Base-by-base conservation (phyloP, 352 stramenopile species). In the Pythium brachiatum region DNA sequence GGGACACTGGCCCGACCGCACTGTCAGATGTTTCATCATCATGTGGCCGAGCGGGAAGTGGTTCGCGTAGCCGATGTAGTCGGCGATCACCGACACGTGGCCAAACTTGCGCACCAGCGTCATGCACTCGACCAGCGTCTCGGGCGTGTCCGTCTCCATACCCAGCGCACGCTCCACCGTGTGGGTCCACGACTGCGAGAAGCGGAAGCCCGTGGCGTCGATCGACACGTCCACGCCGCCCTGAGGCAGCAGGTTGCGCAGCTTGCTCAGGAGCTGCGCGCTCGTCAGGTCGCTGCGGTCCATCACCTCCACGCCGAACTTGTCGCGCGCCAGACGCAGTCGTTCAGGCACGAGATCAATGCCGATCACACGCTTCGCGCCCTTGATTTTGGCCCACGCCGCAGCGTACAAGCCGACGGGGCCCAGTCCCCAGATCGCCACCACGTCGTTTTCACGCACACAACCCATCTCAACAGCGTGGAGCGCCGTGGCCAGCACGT, bases 151-250 rank as follows among this genome's bases (percentile, higher is more conserved):
- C 2, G 62, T 64, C 23, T 77, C 61, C 38, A 68, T 54, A 0
- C 72, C 69, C 0, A 75, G 43, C 20, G 55, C 52, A 27, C 62
- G 65, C 57, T 82, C 64, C 7, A 79, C 34, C 38, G 50, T 66
- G 60, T 76, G 27, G 16, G 18, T 52, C 55, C 27, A 36, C 13
- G 58, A 66, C n/a, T 74, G 62, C 21, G 68, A 56, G 39, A 52
- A 66, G 31, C 72, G 71, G 26, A 76, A 78, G 2, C 74, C 72
- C 6, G 66, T 62, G 2, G 72, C 69, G 18, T 79, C 74, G 20
- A 82, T 82, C 21, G 66, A 57, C n/a, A 78, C 74, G 53, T 82
- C 74, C 9, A 73, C 70, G 1, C 74, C 74, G 12, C 73, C 70
- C 9, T 41, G 16, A 81, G 64, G 21, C 50, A 51, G 31, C n/a